Evolutionary conservation across 306 rosid genomes (phyloP).

Genomic region (Prosopis cineraria): DNA sequence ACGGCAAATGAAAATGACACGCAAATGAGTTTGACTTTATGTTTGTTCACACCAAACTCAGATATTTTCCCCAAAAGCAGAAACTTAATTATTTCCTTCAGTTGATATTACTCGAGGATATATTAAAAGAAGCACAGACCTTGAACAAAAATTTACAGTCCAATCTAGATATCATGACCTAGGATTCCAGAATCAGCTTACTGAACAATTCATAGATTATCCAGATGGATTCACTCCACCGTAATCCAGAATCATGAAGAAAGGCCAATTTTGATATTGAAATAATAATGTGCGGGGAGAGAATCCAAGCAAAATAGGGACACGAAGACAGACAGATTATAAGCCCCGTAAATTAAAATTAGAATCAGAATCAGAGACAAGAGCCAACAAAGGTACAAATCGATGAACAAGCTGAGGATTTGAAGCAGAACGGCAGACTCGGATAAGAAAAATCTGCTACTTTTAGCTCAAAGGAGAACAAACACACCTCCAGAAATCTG

Average conservation of each 20-base stretch:
- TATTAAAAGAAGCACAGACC: conserved; percentile 24
- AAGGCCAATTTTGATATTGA: neutral
- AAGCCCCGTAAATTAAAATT: neutral
- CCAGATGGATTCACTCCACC: neutral
- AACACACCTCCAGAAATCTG: neutral
- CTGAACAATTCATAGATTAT: conserved; percentile 12
- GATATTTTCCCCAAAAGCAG: neutral
- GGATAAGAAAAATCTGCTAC: neutral
- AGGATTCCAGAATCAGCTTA: conserved; percentile 4
- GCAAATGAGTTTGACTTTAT: neutral
- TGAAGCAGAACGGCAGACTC: neutral
- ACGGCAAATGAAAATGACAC: conserved; percentile 4
- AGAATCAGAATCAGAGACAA: neutral
- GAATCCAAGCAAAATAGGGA: neutral
- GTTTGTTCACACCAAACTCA: neutral
- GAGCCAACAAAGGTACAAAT: neutral
- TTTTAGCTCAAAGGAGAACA: neutral
- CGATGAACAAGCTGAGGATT: neutral
- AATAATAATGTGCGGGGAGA: neutral
- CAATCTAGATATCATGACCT: neutral
- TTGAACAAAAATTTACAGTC: neutral
- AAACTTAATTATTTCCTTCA: neutral
- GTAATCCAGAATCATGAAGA: neutral
- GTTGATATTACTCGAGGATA: conserved; percentile 19
- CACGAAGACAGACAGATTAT: neutral